Base-by-base conservation (phyloP, 2,329 filamentous ascomycete genomes). In the Fusarium sp. region DNA sequence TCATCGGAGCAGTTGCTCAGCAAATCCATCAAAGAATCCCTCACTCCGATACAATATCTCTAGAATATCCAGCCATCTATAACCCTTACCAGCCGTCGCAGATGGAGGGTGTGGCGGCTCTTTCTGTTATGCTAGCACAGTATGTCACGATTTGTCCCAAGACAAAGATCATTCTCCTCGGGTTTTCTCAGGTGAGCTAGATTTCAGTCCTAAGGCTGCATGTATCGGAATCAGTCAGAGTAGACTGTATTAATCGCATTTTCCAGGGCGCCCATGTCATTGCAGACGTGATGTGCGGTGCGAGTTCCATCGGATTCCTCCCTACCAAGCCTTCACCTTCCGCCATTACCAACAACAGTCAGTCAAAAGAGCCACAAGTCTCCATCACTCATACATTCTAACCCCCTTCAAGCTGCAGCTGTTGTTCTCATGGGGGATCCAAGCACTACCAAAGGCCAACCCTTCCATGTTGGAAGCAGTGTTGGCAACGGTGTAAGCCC, bases 341-440 rank as follows among this genome's bases (percentile, higher is more conserved):
- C 2, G 35, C 23, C 7, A 37, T 76, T 5, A 55, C 61, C 4
- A 41, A 55, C 48, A 70, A 77, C 15, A 52, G 75, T 74, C 29
- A 54, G 65, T 29, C 18, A 5, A n/a, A 33, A 6, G 15, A 18
- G 1, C 7, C 16, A 42, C 7, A 3, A 2, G 15, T 5, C 4
- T 38, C 27, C 4, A 0, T 3, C 9, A 7, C 25, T 11, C 4
- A 11, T 6, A 3, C 3, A 25, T 57, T 4, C 60, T 63, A 23
- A 59, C 11, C 21, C 5, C 0, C n/a, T 15, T 3, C 3, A 4
- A 77, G 75, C 76, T 45, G 66, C 58, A 10, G 75, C 75, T 7
- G 46, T 74, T 10, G 56, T 76, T 35, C n/a, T 76, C 7, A 76
- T 76, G 71, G 74, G 74, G 5, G 74, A 76, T n/a, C 74, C 74